Evolutionary conservation across 2,329 filamentous ascomycete species (phyloP).

Genomic region (Drechslerella coelobrocha): DNA sequence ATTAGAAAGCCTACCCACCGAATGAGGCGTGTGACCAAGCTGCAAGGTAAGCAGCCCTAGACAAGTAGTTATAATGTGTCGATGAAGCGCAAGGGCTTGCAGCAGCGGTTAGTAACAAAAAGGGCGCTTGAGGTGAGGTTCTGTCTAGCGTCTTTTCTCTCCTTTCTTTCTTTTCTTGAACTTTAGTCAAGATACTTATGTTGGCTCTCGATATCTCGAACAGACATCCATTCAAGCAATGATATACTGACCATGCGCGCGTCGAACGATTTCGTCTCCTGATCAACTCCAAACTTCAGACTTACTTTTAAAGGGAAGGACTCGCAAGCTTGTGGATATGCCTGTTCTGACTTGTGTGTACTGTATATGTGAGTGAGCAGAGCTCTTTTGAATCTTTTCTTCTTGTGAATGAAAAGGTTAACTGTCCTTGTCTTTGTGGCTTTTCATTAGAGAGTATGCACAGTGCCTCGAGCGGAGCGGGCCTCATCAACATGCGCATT

Average conservation of each 20-base stretch:
- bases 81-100: neutral
- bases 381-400: conserved; percentile 3
- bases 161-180: too few species aligned
- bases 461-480: conserved; percentile 51
- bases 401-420: conserved; percentile 42
- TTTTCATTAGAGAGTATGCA: conserved; percentile 52
- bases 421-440: conserved; percentile 49
- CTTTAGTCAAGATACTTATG: too few species aligned
- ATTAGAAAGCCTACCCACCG: conserved; percentile 12
- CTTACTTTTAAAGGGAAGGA: conserved; percentile 50
- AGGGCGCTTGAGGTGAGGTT: neutral
- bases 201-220: too few species aligned
- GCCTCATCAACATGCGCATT: conserved; percentile 52
- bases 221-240: too few species aligned
- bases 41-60: neutral
- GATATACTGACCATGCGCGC: too few species aligned
- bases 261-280: too few species aligned
- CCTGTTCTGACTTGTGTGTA: conserved; percentile 13
- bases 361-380: conserved; percentile 29
- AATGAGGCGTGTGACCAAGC: conserved; percentile 20
- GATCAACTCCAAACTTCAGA: conserved; percentile 30
- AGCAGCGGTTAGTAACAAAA: neutral
- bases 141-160: too few species aligned
- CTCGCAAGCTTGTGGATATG: conserved; percentile 45
- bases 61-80: neutral